Base-by-base conservation (phyloP, 2,329 filamentous ascomycete species). In the Keithomyces neogunnii region DNA sequence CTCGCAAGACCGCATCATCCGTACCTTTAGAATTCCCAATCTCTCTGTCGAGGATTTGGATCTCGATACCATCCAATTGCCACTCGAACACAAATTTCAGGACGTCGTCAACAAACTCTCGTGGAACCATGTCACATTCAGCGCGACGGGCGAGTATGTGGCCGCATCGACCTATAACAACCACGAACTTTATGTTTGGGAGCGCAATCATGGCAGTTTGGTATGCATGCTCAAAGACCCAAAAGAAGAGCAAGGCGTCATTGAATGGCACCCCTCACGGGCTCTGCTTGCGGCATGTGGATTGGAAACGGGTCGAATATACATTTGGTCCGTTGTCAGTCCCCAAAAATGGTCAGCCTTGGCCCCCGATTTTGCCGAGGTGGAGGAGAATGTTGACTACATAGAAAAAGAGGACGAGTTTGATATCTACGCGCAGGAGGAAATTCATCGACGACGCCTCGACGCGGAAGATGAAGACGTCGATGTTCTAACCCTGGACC, bases 361-460 rank as follows among this genome's bases (percentile, higher is more conserved):
- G 32, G 95, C 95, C 5, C 93, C 93, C 0, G 95, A 99, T 69
- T 99, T 99, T 68, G 88, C 85, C 40, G 93, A 99, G 68, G 90
- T 99, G 11, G 93, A 99, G 69, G 93, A 99, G 69, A 99, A 99
- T 60, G 90, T 96, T 28, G 89, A 97, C 66, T 99, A 99, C 65
- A 82, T 95, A 42, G 93, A 99, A 68, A 81, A 82, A 51, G 93
- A 99, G 69, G 93, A 99, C 65, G 93, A 99, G 65, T 99, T 99
- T 61, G 95, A 99, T 67, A 95, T 97, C 51, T 93, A 97, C 64
- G 90, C 90, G 0, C 86, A 92, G 52, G 92, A 96, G 64, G 92
- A 97, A 67, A 85, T 97, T 51, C 89, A 95, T 64, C 92, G 96
- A 67, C 82, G 92, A 32, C 82, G 91, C 43, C 76, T 97, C 2